Conservation (phyloP, 2,329 filamentous ascomycete species). For the Neonectria coccinea region DNA sequence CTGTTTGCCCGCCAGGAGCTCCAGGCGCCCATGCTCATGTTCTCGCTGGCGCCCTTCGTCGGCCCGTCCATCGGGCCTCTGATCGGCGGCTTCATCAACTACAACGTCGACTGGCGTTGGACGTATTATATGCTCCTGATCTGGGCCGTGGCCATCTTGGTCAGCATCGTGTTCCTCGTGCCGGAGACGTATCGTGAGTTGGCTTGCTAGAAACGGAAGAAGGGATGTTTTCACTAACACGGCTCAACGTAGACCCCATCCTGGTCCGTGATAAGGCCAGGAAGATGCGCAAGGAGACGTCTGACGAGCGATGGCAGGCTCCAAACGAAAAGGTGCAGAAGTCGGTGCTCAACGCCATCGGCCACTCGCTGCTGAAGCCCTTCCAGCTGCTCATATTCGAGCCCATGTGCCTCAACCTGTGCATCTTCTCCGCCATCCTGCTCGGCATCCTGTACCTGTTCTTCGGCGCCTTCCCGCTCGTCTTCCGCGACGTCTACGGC, state of each 20-base stretch:
- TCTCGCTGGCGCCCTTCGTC: conserved; percentile 73
- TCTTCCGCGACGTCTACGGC: conserved; percentile 79
- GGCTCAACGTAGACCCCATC: conserved; percentile 63
- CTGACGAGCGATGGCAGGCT: conserved; percentile 80
- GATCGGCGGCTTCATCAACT: conserved; percentile 85
- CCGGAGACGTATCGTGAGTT: conserved; percentile 84
- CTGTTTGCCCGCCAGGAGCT: conserved; percentile 77
- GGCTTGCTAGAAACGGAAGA: background rate
- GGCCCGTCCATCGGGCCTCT: conserved; percentile 71
- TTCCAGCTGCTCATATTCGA: conserved; percentile 84
- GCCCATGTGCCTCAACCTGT: conserved; percentile 87
- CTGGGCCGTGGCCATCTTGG: conserved; percentile 76
- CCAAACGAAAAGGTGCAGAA: conserved; percentile 79
- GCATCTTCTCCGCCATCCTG: conserved; percentile 85
- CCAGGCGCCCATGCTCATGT: conserved; percentile 86
- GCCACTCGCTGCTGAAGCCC: conserved; percentile 72
- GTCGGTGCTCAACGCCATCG: conserved; percentile 73
- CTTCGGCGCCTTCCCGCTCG: conserved; percentile 86
- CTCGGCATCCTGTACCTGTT: conserved; percentile 91
- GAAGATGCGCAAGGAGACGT: conserved; percentile 77
- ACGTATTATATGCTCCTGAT: conserved; percentile 88
- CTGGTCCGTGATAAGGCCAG: conserved; percentile 79
- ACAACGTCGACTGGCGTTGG: conserved; percentile 80
- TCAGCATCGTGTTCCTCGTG: conserved; percentile 76
- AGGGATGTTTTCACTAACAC: conserved; percentile 16